Percentiles rank a stretch among this genome's conserved stretches.
phyloP scores from a whole-genome alignment of 441 rosid species.

The Geranium incanum region DNA sequence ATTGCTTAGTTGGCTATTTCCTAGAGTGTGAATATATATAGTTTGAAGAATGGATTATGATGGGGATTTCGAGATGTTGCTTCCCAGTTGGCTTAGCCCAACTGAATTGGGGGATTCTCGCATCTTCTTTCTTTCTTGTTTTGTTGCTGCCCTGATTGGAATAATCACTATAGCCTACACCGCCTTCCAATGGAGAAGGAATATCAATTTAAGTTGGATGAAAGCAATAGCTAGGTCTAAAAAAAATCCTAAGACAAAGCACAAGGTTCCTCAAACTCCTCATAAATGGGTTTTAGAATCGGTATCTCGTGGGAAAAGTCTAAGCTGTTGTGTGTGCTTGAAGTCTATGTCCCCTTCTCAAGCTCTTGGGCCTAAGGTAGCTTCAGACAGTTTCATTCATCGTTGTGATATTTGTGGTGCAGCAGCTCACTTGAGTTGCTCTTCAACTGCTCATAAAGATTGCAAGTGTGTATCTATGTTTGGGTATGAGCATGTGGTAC shows the following conservation, averaged over 20 bases:
- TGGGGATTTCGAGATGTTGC: conserved; percentile 40
- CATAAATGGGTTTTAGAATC: conserved; percentile 69
- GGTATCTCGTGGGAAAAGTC: conserved; percentile 62
- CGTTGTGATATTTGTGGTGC: conserved; percentile 75
- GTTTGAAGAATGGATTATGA: conserved; percentile 55
- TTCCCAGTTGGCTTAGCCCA: conserved; percentile 46
- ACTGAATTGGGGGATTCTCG: conserved; percentile 44
- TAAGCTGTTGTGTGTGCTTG: conserved; percentile 82
- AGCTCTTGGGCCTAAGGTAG: conserved; percentile 43
- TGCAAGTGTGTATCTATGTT: conserved; percentile 84
- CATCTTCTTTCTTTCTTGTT: conserved; percentile 51
- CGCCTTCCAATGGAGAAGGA: conserved; percentile 92
- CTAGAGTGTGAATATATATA: conserved; percentile 19
- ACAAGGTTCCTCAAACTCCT: conserved; percentile 56
- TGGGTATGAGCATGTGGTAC: conserved; percentile 65
- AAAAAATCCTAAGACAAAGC: conserved; percentile 74
- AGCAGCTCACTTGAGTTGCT: conserved; percentile 70
- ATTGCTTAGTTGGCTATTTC: neutral
- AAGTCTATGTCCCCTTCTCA: conserved; percentile 70
- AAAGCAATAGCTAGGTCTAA: conserved; percentile 88
- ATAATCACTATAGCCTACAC: conserved; percentile 76
- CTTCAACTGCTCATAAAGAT: conserved; percentile 61
- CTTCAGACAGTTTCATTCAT: conserved; percentile 53
- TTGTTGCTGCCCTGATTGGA: conserved; percentile 71
- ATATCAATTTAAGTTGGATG: conserved; percentile 84